Conservation (phyloP, 2,329 filamentous ascomycete species). For the Hysterium pulicare region DNA sequence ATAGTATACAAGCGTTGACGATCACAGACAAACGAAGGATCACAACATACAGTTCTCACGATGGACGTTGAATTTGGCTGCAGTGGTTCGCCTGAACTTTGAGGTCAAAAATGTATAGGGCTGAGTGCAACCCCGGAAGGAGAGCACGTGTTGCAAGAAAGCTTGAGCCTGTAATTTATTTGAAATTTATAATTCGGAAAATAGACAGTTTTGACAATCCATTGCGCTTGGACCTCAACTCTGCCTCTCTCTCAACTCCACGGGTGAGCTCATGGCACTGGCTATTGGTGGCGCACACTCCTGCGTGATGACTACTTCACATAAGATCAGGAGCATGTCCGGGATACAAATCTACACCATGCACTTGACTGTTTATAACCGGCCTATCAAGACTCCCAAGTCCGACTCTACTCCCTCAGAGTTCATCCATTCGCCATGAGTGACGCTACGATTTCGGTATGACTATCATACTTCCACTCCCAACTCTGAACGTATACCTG, state of each 20-base stretch:
- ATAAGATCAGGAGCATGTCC: conserved; percentile 13
- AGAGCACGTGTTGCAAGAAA: neutral
- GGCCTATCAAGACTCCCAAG: conserved; percentile 14
- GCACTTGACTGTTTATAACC: conserved; percentile 5
- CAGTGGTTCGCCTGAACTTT: neutral
- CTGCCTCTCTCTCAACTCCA: neutral
- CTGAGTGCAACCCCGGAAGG: neutral
- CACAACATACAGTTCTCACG: neutral
- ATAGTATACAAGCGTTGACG: too few species aligned
- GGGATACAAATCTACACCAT: neutral
- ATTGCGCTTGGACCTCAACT: neutral
- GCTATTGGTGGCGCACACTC: conserved; percentile 23
- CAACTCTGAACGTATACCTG: too few species aligned
- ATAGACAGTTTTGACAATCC: conserved; percentile 1
- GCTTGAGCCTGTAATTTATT: neutral
- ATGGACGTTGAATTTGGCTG: neutral
- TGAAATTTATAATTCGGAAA: too few species aligned
- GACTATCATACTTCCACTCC: neutral
- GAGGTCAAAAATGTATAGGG: too few species aligned
- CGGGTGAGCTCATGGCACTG: neutral
- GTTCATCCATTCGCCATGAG: conserved; percentile 7
- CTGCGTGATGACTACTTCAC: conserved; percentile 10
- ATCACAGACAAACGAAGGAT: neutral
- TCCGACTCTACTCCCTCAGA: conserved; percentile 7
- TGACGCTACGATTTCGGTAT: conserved; percentile 1